Conservation (phyloP, 495 filamentous ascomycete genomes). For the Podospora comata region DNA sequence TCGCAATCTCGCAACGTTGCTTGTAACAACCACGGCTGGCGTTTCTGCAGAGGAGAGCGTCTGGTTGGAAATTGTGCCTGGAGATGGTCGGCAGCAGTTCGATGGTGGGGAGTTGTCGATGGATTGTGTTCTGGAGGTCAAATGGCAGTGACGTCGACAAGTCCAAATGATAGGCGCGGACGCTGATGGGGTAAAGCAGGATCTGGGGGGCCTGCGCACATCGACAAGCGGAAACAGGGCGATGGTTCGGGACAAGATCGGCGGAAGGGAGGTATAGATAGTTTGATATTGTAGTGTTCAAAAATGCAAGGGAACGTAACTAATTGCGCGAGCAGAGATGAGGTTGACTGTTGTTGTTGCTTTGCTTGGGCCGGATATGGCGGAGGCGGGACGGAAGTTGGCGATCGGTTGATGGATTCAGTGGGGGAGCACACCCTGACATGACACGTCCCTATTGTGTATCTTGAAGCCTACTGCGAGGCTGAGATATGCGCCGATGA, state of each 20-base stretch:
- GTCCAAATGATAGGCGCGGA: background rate
- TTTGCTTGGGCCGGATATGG: slow-evolving; percentile 16
- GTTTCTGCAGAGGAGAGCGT: background rate
- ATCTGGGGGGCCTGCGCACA: background rate
- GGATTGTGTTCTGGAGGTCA: background rate
- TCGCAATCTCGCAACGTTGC: background rate
- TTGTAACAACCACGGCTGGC: background rate
- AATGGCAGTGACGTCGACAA: background rate
- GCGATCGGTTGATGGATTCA: background rate
- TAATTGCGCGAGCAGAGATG: background rate
- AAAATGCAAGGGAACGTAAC: background rate
- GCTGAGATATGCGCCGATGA: too few relatives aligned
- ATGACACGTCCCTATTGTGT: background rate
- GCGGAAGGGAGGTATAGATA: background rate
- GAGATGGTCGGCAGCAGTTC: background rate
- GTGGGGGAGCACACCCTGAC: background rate
- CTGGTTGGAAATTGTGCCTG: background rate
- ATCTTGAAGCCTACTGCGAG: background rate
- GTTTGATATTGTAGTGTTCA: background rate
- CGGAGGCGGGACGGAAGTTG: slow-evolving; percentile 14
- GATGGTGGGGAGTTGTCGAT: background rate
- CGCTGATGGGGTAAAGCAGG: background rate
- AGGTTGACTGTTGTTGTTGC: background rate
- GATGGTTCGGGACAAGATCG: background rate
- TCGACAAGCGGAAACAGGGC: background rate